Evolutionary conservation across 1,139 yeast genomes (phyloP).

Genomic region (Blastobotrys persicus): DNA sequence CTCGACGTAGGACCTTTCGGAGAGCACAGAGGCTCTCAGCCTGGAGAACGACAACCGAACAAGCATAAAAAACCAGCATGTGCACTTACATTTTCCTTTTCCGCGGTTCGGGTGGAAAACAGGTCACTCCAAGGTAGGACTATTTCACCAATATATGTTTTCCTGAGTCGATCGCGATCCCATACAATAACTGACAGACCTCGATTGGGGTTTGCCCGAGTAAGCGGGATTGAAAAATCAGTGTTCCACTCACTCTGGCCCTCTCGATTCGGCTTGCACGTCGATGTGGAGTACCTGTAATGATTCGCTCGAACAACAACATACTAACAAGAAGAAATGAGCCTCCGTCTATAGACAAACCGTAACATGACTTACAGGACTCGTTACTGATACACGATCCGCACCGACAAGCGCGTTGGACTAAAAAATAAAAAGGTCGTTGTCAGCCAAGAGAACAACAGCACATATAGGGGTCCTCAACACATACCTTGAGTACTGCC

Average conservation of each 20-base stretch:
- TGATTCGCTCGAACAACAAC: constrained; percentile 32
- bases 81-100: constrained; percentile 7
- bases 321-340: constrained; percentile 19
- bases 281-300: constrained; percentile 35
- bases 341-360: not conserved
- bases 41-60: not conserved
- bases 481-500: constrained; percentile 18
- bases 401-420: constrained; percentile 16
- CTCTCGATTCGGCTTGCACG: constrained; percentile 25
- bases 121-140: constrained; percentile 47
- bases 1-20: too few relatives aligned
- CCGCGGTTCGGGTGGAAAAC: constrained; percentile 33
- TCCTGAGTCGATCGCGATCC: constrained; percentile 36
- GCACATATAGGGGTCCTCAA: not conserved
- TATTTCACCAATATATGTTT: constrained; percentile 56
- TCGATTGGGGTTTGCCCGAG: constrained; percentile 24
- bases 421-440: constrained; percentile 7
- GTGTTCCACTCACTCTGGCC: constrained; percentile 41
- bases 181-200: constrained; percentile 38
- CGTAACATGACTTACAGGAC: constrained; percentile 13
- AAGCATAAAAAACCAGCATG: not conserved
- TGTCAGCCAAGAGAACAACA: not conserved
- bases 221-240: constrained; percentile 31
- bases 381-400: constrained; percentile 14
- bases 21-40: too few relatives aligned